Evolutionary conservation across 2,329 filamentous ascomycete species (phyloP), one percentile per base, ranked within the genome.

Genomic region (Cladobotryum protrusum): DNA sequence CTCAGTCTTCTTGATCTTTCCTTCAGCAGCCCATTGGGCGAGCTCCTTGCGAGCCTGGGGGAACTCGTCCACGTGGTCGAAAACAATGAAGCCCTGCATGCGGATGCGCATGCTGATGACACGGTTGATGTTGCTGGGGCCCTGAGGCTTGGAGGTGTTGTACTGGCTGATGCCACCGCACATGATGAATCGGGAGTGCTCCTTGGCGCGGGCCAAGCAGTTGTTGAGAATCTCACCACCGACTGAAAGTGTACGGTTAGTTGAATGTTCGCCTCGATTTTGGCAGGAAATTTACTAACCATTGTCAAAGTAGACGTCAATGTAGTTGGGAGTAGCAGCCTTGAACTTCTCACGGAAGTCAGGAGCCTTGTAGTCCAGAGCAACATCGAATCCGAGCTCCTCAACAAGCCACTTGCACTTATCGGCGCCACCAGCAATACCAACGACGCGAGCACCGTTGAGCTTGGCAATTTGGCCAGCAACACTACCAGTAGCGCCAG

Each of bases 401-500:
- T 78, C 68, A 3, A 71, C 76, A 54, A 90, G 65, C 76, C 84
- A 87, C 45, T 72, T 67, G 57, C 81, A 86, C 70, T 89, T 89
- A 35, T 85, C 81, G 34, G 81, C 75, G 48, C 74, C 77, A 0
- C 85, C 85, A 1, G 83, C 83, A 54, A 88, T 73, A 6, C 85
- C 85, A 18, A 86, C 66, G 12, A 88, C 80, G 3, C 74, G 58
- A 43, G 70, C 69, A 12, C 85, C 87, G 65, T 82, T 81, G 47
- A 89, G 69, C 72, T 88, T 89, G 15, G 86, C 85, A 57, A 91
- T 88, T 68, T 92, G 87, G 0, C 85, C 86, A 0, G 81, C 87
- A 1, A 91, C 79, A 60, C 79, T 85, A 1, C 87, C 87, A 0
- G 87, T 91, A 0, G 87, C 87, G 2, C 87, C 87, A 0, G 87